phyloP scores from a whole-genome alignment of 768 basidiomycete genomes.

The Fibroporia radiculosa region DNA sequence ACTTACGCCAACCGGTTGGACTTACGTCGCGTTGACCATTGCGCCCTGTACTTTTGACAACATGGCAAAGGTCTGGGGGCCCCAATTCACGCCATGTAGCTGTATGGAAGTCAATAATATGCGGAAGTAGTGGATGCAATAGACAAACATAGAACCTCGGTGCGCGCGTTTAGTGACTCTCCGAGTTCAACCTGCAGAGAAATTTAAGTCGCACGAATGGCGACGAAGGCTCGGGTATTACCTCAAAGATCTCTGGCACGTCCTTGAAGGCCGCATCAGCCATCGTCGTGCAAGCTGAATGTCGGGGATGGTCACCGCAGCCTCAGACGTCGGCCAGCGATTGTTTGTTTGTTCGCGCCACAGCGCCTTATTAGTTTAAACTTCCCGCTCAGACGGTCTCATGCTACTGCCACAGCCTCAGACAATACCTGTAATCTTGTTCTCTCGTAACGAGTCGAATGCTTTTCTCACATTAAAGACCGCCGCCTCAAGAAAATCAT shows the following conservation, averaged over 20 bases:
- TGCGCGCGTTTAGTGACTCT: conserved; percentile 82
- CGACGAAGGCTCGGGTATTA: conserved; percentile 28
- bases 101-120: conserved; percentile 28
- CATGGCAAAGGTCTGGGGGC: conserved; percentile 94
- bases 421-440: too few relatives aligned
- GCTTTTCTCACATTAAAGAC: too few relatives aligned
- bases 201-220: background rate
- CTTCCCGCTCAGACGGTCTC: too few relatives aligned
- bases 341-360: too few relatives aligned
- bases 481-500: too few relatives aligned
- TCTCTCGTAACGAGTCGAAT: too few relatives aligned
- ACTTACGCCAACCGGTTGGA: conserved; percentile 12
- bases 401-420: too few relatives aligned
- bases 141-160: conserved; percentile 80
- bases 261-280: conserved; percentile 81
- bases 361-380: too few relatives aligned
- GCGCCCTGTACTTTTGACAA: conserved; percentile 84
- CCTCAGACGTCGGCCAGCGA: too few relatives aligned
- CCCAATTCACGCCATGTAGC: conserved; percentile 96
- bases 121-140: conserved; percentile 1
- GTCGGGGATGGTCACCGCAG: too few relatives aligned
- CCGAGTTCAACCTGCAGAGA: conserved; percentile 73
- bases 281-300: conserved; percentile 15
- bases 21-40: conserved; percentile 82
- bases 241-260: conserved; percentile 96